These are phyloP conservation scores for Macrophomina pseudophaseolina DNA, from an alignment of 2,329 filamentous ascomycete genomes.

Conservation along the genomic window DNA sequence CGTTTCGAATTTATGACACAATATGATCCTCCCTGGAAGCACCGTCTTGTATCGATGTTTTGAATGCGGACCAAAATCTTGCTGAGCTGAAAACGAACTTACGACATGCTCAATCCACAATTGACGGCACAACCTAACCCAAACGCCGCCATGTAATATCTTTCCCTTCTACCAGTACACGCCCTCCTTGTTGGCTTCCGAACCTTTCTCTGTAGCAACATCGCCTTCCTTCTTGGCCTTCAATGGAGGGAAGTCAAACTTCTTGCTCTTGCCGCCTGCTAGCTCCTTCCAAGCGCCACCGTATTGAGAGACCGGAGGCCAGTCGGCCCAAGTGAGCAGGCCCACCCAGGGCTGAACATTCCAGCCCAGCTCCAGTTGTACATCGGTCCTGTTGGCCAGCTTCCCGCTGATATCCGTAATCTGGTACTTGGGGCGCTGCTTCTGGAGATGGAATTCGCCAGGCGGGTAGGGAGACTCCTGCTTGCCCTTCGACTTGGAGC, in stretches of 20 bases:
- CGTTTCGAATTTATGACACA: neutral
- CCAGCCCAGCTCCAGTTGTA: constrained; percentile 83
- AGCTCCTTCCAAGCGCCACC: constrained; percentile 69
- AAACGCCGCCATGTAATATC: constrained; percentile 7
- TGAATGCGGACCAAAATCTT: neutral
- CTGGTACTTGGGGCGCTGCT: constrained; percentile 94
- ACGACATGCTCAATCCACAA: neutral
- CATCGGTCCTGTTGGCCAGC: constrained; percentile 74
- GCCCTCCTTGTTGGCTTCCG: constrained; percentile 49
- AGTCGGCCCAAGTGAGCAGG: constrained; percentile 74
- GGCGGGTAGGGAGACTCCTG: constrained; percentile 49
- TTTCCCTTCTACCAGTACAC: constrained; percentile 16
- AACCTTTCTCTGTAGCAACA: constrained; percentile 54
- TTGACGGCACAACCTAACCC: neutral
- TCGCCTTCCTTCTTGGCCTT: constrained; percentile 64
- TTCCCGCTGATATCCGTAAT: constrained; percentile 87
- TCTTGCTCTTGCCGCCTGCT: constrained; percentile 66
- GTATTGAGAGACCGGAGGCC: constrained; percentile 36
- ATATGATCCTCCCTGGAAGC: neutral
- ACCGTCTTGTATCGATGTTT: neutral
- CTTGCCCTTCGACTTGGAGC: constrained; percentile 27
- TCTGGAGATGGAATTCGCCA: constrained; percentile 76
- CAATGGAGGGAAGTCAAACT: constrained; percentile 68
- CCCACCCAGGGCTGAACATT: constrained; percentile 99
- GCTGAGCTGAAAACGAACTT: constrained; percentile 3